Evolutionary conservation across 306 rosid genomes (phyloP).

Genomic region (Lathyrus tuberosus): DNA sequence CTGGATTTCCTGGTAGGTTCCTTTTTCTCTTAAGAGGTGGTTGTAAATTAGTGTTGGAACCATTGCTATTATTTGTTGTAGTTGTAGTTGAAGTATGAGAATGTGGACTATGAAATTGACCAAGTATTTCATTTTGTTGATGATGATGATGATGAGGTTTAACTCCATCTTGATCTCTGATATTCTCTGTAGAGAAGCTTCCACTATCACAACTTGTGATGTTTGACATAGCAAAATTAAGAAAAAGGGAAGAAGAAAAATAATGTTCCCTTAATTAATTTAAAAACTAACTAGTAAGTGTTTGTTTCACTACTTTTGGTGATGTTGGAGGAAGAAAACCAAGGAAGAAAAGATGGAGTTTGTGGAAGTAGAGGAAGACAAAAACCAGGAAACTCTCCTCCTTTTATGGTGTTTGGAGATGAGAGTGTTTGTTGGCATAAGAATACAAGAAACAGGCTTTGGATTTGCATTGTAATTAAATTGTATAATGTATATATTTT

Average conservation of each 20-base stretch:
- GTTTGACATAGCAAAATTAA: conserved; percentile 65
- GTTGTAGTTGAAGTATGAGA: conserved; percentile 56
- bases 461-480: conserved; percentile 43
- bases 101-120: conserved; percentile 61
- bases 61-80: conserved; percentile 54
- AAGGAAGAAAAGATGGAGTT: conserved; percentile 53
- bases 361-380: conserved; percentile 76
- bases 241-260: conserved; percentile 23
- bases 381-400: conserved; percentile 77
- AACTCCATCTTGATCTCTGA: conserved; percentile 41
- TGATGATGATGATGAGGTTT: conserved; percentile 37
- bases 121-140: conserved; percentile 38
- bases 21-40: conserved; percentile 73
- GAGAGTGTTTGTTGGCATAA: conserved; percentile 51
- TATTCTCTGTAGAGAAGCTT: conserved; percentile 74
- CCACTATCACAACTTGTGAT: conserved; percentile 74
- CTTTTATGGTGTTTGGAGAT: conserved; percentile 66
- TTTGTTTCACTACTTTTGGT: conserved; percentile 33
- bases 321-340: not conserved
- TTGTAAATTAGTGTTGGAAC: conserved; percentile 49
- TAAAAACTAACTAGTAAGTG: conserved; percentile 26
- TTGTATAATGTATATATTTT: conserved; percentile 38
- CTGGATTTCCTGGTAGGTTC: conserved; percentile 92
- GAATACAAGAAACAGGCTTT: conserved; percentile 56
- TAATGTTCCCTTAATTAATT: not conserved